Evolutionary conservation across 768 basidiomycete genomes (phyloP).

Genomic region (Boletus sp.): DNA sequence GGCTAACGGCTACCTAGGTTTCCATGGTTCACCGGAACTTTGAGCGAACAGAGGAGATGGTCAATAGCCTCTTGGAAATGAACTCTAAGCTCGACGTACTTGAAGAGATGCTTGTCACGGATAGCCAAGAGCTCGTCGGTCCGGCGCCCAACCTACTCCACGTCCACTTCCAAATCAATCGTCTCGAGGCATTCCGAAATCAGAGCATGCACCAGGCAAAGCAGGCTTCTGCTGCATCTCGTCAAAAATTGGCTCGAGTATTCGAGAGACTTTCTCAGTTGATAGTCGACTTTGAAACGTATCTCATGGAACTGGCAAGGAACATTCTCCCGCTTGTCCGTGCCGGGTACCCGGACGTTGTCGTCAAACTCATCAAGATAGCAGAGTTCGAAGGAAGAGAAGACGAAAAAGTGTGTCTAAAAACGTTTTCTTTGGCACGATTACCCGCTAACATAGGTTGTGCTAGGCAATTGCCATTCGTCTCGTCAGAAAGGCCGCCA

Average conservation of each 20-base stretch:
- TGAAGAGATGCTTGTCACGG: constrained; percentile 71
- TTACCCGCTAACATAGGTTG: background rate
- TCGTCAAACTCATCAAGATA: constrained; percentile 90
- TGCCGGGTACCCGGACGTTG: constrained; percentile 76
- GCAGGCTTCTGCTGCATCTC: constrained; percentile 63
- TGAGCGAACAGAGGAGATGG: constrained; percentile 92
- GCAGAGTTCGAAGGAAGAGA: constrained; percentile 89
- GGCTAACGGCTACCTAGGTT: constrained; percentile 52
- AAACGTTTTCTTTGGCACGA: background rate
- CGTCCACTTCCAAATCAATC: constrained; percentile 88
- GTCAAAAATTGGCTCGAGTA: constrained; percentile 66
- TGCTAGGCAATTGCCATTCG: constrained; percentile 85
- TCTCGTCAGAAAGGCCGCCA: constrained; percentile 91
- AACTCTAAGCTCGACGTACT: constrained; percentile 76
- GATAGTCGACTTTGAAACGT: constrained; percentile 79
- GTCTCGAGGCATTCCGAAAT: constrained; percentile 91
- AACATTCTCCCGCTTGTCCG: constrained; percentile 79
- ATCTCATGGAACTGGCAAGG: constrained; percentile 72
- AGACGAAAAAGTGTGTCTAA: constrained; percentile 80
- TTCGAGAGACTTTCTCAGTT: constrained; percentile 84
- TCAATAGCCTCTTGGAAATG: constrained; percentile 92
- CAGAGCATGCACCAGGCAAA: constrained; percentile 94
- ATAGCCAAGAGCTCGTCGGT: constrained; percentile 75
- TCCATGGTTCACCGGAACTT: constrained; percentile 96
- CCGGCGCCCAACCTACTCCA: constrained; percentile 85